Evolutionary conservation across 805 yeast species (phyloP), one percentile per base, ranked within the genome.

Genomic region (Teunomyces panamensis): DNA sequence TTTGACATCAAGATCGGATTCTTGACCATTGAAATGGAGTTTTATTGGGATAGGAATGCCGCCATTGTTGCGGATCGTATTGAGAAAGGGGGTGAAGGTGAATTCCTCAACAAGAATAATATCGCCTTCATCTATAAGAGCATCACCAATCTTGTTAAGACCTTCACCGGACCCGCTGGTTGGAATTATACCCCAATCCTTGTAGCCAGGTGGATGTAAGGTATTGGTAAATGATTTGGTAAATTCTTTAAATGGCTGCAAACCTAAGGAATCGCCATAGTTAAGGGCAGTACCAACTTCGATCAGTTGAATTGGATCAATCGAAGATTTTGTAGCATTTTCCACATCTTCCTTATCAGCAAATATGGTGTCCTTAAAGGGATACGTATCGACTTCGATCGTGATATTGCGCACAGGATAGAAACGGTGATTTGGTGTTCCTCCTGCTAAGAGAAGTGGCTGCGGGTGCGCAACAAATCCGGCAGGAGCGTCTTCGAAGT

Each of bases 351-450:
- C 24, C n/a, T 35, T 33, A 11, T 27, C 30, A 7, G 20, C 41
- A 26, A 49, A 49, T 13, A 46, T 14, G 30, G 50, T 17, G 28
- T 49, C 47, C 27, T 49, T 46, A 45, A 49, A 49, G 20, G 52
- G 52, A 33, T 43, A 46, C 32, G 34, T 39, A 24, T 46, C 49
- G 27, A 49, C 39, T 20, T 46, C 43, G 14, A 49, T 44, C 4
- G 43, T 29, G 20, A 49, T n/a, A 13, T 27, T 16, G 37, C 35
- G 37, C n/a, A 49, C 36, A n/a, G 52, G 50, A 30, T 46, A 46
- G 33, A 32, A 49, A 27, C 39, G 47, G 20, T 30, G 28, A 32
- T 49, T 46, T 30, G 52, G 52, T 7, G 35, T 17, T 10, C 52
- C 52, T 16, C 24, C 34, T 10, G 36, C 16, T 13, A 49, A 26